Evolutionary conservation across 192 early-diverging fungal genomes (phyloP), one percentile per base, ranked within the genome.

Genomic region (Kickxella alabastrina): DNA sequence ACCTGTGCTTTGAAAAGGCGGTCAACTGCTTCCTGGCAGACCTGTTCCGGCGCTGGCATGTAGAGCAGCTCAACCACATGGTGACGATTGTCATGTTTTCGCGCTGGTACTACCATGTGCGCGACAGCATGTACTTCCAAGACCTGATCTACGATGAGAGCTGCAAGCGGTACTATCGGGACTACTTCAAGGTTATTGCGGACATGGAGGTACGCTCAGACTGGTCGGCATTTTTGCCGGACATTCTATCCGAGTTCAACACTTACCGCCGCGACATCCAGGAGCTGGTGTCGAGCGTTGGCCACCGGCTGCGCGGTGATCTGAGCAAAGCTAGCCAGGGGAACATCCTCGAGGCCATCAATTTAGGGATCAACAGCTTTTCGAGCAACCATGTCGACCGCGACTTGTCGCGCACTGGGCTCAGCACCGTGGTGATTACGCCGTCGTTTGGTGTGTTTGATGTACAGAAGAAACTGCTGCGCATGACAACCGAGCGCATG

Each of bases 401-500:
- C n/a, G 95, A 97, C 75, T 65, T 97, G 22, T 68, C 88, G 39
- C 77, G 93, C 29, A 99, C 93, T 5, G 93, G 92, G 34, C 79
- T 94, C 4, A 85, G 87, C 21, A 92, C 93, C 7, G 82, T 95
- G 4, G 77, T 97, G 32, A 79, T 97, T 23, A 96, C 92, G 0
- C 89, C 95, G 7, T 89, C 92, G 10, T 79, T 89, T 9, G 95
- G 96, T 1, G 81, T 88, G 29, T 97, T 94, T 68, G 83, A 92
- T 37, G 92, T 92, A 32, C 80, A 86, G 55, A 92, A 92, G 55
- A 80, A 78, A 39, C 65, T 96, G 14, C 65, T 92, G 13, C 79
- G 96, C n/a, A 62, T 99, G 57, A 99, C 93, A 4, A 90, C 92
- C 3, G 91, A 97, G 71, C 80, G 96, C 18, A 93, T 95, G 90